Base-by-base conservation (phyloP, 169 alveolate genomes). In the Cystoisospora suis region DNA sequence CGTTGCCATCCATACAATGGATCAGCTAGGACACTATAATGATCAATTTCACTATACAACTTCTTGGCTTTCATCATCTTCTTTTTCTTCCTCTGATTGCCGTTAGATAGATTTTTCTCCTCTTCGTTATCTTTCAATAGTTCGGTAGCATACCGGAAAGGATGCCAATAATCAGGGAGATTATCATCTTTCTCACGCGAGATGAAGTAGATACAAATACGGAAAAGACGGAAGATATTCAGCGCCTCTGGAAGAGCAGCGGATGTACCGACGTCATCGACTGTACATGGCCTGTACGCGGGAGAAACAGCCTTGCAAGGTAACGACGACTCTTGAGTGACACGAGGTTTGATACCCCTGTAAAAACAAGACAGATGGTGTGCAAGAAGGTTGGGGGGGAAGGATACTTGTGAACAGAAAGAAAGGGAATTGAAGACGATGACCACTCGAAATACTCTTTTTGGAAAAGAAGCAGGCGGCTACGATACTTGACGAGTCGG, bases 1-100 rank as follows among this genome's bases (percentile, higher is more conserved):
- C 96, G 91, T 85, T 96, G 97, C 97, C 97, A 96, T 27, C 97
- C 96, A 75, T 70, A 96, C 23, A 96, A 91, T 34, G 94, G 91
- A 58, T 94, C 94, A 4, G 87, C 77, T 27, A 90, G 85, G 32
- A 89, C 91, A 79, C 97, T 95, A 58, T 93, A 88, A 46, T 81
- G 69, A 53, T 95, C 95, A 15, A 96, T 81, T 40, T 91, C 79
- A 58, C 53, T 90, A 81, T 79, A 90, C 46, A 93, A 92, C 88
- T 70, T 2, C 92, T 46, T 29, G 34, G 12, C 45, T 2, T 72
- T 75, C 65, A 38, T 45, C 34, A 47, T 20, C n/a, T n/a, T n/a
- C 75, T 20, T 42, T 85, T 53, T 83, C 93, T 86, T 89, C 79
- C 53, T 49, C 59, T 75, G 81, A 85, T 36, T 93, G 90, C 58